A percentile compares a stretch with the other conserved stretches of the same genome.
Conservation (phyloP, 176 grass and related monocot genomes). For the Raddia distichophylla region DNA sequence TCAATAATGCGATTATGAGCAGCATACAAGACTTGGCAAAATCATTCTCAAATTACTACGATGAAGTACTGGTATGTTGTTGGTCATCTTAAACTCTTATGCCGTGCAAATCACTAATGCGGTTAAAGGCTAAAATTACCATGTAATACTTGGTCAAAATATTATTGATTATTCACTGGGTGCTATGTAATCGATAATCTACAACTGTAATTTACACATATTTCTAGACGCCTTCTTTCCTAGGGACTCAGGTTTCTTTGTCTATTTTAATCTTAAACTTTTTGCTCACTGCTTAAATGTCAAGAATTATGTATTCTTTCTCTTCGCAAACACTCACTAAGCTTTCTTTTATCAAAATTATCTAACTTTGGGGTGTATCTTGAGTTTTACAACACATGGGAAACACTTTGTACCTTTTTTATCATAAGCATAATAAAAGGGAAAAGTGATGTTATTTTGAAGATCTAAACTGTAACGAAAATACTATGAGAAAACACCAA, state of each 20-base stretch:
- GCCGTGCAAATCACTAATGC: background rate
- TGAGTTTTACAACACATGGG: background rate
- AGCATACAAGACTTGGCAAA: constrained; percentile 94
- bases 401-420: background rate
- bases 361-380: constrained; percentile 6
- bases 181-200: constrained; percentile 23
- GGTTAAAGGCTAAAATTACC: background rate
- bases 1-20: constrained; percentile 96
- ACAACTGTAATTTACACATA: constrained; percentile 30
- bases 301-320: constrained; percentile 16
- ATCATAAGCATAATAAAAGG: background rate
- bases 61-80: constrained; percentile 85
- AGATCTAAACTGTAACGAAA: background rate
- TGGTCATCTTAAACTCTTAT: constrained; percentile 27
- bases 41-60: constrained; percentile 81
- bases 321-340: constrained; percentile 27
- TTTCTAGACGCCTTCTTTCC: constrained; percentile 22
- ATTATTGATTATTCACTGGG: background rate
- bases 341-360: background rate
- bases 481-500: background rate
- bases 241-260: constrained; percentile 4
- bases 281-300: constrained; percentile 30
- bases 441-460: background rate
- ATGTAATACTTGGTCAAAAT: background rate
- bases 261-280: constrained; percentile 19